Evolutionary conservation across 176 grass and related monocot species (phyloP).

Genomic region (Avena eriantha): DNA sequence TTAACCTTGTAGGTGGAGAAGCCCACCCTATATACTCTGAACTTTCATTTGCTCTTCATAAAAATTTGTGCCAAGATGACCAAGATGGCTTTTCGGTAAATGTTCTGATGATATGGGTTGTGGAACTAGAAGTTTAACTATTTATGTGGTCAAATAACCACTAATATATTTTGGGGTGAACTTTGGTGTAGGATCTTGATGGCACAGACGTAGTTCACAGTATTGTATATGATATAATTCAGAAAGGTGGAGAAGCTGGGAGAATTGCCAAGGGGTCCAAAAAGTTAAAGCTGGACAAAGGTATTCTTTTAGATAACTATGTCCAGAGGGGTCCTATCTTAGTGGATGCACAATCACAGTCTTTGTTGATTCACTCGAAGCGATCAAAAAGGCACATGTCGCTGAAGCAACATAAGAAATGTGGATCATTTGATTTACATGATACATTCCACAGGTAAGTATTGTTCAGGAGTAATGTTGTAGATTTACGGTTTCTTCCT

Average conservation of each 20-base stretch:
- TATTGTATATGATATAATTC: constrained; percentile 71
- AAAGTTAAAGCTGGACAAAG: constrained; percentile 66
- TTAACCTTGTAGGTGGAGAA: constrained; percentile 48
- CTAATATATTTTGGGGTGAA: background rate
- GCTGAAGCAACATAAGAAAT: constrained; percentile 72
- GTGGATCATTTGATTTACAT: constrained; percentile 62
- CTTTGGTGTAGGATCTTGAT: constrained; percentile 46
- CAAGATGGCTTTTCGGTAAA: constrained; percentile 20
- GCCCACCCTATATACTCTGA: constrained; percentile 55
- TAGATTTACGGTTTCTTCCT: background rate
- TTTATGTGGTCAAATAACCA: background rate
- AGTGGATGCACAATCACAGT: constrained; percentile 56
- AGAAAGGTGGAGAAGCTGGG: constrained; percentile 56
- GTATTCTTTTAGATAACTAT: constrained; percentile 67
- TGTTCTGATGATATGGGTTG: background rate
- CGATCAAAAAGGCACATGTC: constrained; percentile 68
- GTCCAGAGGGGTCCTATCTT: constrained; percentile 53
- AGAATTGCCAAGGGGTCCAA: constrained; percentile 58
- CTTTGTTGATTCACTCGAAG: constrained; percentile 65
- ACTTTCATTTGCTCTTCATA: constrained; percentile 45
- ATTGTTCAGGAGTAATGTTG: background rate
- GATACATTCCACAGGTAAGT: constrained; percentile 57
- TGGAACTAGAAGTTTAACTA: background rate
- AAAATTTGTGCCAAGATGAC: constrained; percentile 46
- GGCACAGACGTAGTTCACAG: constrained; percentile 45